phyloP scores from a whole-genome alignment of 192 early-diverging fungal genomes.

The Pilobolus umbonatus region DNA sequence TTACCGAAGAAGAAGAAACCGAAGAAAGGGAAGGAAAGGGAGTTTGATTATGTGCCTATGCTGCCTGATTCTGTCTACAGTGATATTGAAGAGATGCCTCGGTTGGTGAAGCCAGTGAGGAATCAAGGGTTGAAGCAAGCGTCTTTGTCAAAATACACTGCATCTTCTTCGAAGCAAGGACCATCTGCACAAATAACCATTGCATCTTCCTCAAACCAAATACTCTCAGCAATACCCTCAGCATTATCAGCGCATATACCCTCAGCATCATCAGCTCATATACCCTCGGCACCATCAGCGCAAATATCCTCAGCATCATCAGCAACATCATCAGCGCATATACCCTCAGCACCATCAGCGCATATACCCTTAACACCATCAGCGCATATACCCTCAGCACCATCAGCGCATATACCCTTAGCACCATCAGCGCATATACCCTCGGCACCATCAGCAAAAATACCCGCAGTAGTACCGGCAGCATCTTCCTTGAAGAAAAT shows the following conservation, averaged over 20 bases:
- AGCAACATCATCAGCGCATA: not conserved
- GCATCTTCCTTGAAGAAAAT: no score
- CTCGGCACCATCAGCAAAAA: not conserved
- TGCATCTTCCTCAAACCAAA: no score
- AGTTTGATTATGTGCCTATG: no score
- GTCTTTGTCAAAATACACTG: no score
- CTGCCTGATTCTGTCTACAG: no score
- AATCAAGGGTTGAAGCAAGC: no score
- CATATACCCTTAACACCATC: not conserved
- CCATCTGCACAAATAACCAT: not conserved
- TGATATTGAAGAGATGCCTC: not conserved
- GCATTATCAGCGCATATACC: not conserved
- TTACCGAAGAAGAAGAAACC: not conserved
- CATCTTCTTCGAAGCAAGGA: not conserved
- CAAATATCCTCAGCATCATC: no score
- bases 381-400: not conserved
- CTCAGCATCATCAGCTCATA: not conserved
- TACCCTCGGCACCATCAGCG: not conserved
- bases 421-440: not conserved
- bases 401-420: not conserved
- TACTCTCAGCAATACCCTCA: not conserved
- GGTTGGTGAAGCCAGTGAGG: not conserved
- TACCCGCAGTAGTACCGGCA: not conserved
- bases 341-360: not conserved
- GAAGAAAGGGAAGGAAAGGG: not conserved